Evolutionary conservation across 192 early-diverging fungal genomes (phyloP), one percentile per base, ranked within the genome.

Genomic region (Coemansia sp.): DNA sequence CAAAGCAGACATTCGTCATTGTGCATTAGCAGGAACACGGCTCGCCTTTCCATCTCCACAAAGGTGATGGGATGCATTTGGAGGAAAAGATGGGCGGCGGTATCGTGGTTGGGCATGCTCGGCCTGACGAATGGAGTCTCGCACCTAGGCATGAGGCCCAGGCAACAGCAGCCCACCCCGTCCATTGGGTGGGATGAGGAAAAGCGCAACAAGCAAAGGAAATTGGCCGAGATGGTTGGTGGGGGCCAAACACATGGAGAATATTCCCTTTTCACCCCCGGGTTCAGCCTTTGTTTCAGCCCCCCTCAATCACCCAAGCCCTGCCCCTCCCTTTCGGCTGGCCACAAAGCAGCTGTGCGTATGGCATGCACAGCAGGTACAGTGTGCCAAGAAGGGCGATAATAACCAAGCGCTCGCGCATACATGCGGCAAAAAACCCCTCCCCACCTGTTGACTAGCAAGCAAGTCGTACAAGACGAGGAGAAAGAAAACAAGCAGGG

Each of bases 281-380:
- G 67, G 73, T 70, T 75, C 40, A 70, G 58, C 66, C 43, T 63
- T 68, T 75, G 73, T 75, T 75, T 75, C 64, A 75, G 65, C 73
- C 67, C 57, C 64, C 58, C 73, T 62, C 67, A 64, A 37, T 61
- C 66, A 68, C 66, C 59, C 64, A 59, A 12, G 26, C 35, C 65
- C 45, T 42, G 58, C 70, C 70, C 62, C 59, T 43, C 48, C 58
- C 66, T 56, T 51, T 68, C 51, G 48, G 48, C 48, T 49, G 13
- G n/a, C 23, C 18, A 40, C 10, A 40, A 40, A 15, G 37, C 43
- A 5, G 16, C 13, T 46, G 10, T 26, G 26, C 26, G 48, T 23
- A 26, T 9, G 21, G 21, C 23, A 26, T 21, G 25, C 48, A 51
- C 10, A 12, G 25, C 6, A n/a, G 18, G 43, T 6, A 20, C 43